Evolutionary conservation across 1,139 yeast genomes (phyloP).

Genomic region (Yamadazyma dendronema): DNA sequence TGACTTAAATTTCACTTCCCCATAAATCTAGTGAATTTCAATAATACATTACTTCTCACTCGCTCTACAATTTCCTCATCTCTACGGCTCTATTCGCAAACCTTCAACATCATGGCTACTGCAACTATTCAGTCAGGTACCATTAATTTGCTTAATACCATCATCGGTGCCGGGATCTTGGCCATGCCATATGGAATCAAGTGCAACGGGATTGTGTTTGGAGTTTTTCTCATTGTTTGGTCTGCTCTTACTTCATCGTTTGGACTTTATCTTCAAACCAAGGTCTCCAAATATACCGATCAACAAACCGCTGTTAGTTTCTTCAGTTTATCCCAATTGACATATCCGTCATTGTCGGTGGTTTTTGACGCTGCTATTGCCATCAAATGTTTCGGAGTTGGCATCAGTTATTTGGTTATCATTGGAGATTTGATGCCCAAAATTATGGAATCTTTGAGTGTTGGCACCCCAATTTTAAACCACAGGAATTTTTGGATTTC

Average conservation of each 20-base stretch:
- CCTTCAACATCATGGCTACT: conserved; percentile 22
- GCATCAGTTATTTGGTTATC: conserved; percentile 81
- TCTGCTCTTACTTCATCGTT: conserved; percentile 51
- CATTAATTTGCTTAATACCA: conserved; percentile 52
- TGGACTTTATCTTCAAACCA: conserved; percentile 52
- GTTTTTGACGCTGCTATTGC: conserved; percentile 54
- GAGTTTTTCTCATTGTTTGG: conserved; percentile 44
- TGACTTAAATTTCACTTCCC: too few species aligned
- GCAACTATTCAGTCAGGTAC: conserved; percentile 51
- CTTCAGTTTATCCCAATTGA: conserved; percentile 52
- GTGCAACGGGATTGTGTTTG: conserved; percentile 50
- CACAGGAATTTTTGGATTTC: conserved; percentile 71
- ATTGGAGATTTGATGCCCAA: conserved; percentile 92
- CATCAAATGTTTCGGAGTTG: conserved; percentile 82
- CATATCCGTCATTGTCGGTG: conserved; percentile 50
- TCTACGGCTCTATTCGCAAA: too few species aligned
- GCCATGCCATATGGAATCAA: conserved; percentile 58
- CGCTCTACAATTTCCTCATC: too few species aligned
- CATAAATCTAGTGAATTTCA: too few species aligned
- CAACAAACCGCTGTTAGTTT: conserved; percentile 52
- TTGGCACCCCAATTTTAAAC: conserved; percentile 22
- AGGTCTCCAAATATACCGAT: conserved; percentile 48
- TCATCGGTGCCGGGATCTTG: conserved; percentile 55
- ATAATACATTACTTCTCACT: too few species aligned
- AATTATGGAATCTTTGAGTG: conserved; percentile 47